Conservation (phyloP, 2,329 filamentous ascomycete genomes). For the Alternaria sp. region DNA sequence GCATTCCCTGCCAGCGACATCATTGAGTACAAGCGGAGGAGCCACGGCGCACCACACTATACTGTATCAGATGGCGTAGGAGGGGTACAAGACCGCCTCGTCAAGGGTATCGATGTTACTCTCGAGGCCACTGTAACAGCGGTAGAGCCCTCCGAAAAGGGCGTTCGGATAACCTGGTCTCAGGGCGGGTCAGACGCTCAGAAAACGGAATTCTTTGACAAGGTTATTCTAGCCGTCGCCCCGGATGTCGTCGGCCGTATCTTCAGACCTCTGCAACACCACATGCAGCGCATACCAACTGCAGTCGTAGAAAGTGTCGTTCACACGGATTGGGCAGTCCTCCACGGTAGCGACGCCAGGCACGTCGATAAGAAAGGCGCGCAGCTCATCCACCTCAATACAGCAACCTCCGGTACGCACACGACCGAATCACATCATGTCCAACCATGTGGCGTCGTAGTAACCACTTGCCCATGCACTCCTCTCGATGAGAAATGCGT, state of each 20-base stretch:
- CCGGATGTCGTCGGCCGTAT: constrained; percentile 60
- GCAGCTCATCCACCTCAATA: constrained; percentile 42
- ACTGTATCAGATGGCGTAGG: constrained; percentile 59
- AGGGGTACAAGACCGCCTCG: constrained; percentile 57
- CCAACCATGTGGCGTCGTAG: constrained; percentile 58
- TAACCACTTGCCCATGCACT: constrained; percentile 60
- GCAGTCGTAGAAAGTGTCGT: constrained; percentile 58
- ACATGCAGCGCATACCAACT: constrained; percentile 56
- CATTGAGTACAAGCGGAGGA: constrained; percentile 57
- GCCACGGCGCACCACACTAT: constrained; percentile 58
- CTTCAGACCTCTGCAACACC: constrained; percentile 52
- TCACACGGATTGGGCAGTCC: constrained; percentile 43
- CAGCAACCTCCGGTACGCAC: constrained; percentile 38
- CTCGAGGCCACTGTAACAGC: constrained; percentile 50
- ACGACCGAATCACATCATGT: constrained; percentile 61
- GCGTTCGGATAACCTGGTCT: constrained; percentile 48
- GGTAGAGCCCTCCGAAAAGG: constrained; percentile 38
- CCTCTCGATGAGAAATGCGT: constrained; percentile 48
- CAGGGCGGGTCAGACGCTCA: constrained; percentile 11
- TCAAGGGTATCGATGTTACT: constrained; percentile 51
- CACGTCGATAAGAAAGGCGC: constrained; percentile 9
- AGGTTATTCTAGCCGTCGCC: constrained; percentile 61
- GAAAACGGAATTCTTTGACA: constrained; percentile 54
- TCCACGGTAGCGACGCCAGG: constrained; percentile 1
- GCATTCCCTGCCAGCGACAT: constrained; percentile 62